These are phyloP conservation scores for Dictyostelium citrinum DNA, from an alignment of 78 protist species.

Conservation along the genomic window DNA sequence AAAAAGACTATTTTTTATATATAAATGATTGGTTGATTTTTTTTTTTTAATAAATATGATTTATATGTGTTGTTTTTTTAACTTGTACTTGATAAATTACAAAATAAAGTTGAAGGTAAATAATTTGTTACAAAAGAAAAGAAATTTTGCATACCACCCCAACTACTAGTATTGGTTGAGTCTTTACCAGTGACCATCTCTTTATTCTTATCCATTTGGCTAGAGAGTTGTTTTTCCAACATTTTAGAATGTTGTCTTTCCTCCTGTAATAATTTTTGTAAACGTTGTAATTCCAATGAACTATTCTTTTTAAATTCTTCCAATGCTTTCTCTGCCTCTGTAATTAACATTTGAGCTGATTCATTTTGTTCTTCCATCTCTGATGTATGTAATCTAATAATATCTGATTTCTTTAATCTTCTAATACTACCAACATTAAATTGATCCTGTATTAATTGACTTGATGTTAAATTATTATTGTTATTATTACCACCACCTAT, in stretches of 20 bases:
- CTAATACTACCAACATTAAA: constrained; percentile 58
- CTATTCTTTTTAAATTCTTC: constrained; percentile 36
- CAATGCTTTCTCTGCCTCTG: constrained; percentile 2
- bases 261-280: constrained; percentile 45
- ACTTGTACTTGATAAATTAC: constrained; percentile 66
- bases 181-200: constrained; percentile 65
- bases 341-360: constrained; percentile 13
- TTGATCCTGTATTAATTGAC: constrained; percentile 11
- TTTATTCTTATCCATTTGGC: constrained; percentile 57
- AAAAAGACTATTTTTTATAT: neutral
- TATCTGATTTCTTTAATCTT: constrained; percentile 59
- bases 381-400: constrained; percentile 26
- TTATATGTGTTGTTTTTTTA: neutral
- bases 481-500: neutral
- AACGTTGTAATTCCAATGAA: constrained; percentile 4
- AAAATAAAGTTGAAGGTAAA: constrained; percentile 59
- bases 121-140: constrained; percentile 49
- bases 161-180: neutral
- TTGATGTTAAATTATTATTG: neutral
- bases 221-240: constrained; percentile 43
- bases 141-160: constrained; percentile 43
- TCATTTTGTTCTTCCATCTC: constrained; percentile 70
- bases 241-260: constrained; percentile 45
- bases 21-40: neutral
- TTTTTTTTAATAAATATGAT: neutral